phyloP scores from a whole-genome alignment of 2,329 filamentous ascomycete species.

The Venturia asperata region DNA sequence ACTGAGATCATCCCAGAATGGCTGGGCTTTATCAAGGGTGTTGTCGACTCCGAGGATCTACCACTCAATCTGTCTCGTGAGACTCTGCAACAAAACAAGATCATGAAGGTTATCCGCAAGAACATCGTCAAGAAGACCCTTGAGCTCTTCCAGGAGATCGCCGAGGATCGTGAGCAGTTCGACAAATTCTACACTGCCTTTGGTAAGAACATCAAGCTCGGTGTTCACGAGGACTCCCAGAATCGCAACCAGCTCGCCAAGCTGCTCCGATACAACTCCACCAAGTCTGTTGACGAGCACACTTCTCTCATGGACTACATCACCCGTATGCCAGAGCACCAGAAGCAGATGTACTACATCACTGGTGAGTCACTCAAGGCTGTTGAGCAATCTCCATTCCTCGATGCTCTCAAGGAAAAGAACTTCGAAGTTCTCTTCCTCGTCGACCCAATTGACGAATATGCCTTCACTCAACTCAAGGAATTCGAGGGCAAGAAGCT shows the following conservation, averaged over 20 bases:
- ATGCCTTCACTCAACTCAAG: slow-evolving; percentile 99
- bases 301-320: slow-evolving; percentile 96
- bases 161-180: slow-evolving; percentile 99
- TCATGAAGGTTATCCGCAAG: slow-evolving; percentile 99
- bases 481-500: slow-evolving; percentile 99
- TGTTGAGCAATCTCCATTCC: slow-evolving; percentile 96
- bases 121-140: slow-evolving; percentile 99
- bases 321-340: slow-evolving; percentile 98
- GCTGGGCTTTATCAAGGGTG: slow-evolving; percentile 99
- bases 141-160: slow-evolving; percentile 98
- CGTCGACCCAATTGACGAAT: slow-evolving; percentile 98
- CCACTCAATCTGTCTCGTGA: slow-evolving; percentile 99
- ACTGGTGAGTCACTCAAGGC: slow-evolving; percentile 99
- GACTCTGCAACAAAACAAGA: slow-evolving; percentile 99
- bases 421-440: slow-evolving; percentile 99
- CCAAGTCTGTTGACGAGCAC: slow-evolving; percentile 93
- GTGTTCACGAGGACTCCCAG: slow-evolving; percentile 99
- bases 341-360: slow-evolving; percentile 99
- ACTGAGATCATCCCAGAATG: slow-evolving; percentile 99
- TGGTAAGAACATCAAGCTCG: slow-evolving; percentile 99
- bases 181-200: slow-evolving; percentile 99
- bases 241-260: slow-evolving; percentile 90
- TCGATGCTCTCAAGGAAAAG: slow-evolving; percentile 98
- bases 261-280: slow-evolving; percentile 97
- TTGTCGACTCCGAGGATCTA: slow-evolving; percentile 99